Base-by-base conservation (phyloP, 1,284 basidiomycete genomes). In the Schizophyllum commune region DNA sequence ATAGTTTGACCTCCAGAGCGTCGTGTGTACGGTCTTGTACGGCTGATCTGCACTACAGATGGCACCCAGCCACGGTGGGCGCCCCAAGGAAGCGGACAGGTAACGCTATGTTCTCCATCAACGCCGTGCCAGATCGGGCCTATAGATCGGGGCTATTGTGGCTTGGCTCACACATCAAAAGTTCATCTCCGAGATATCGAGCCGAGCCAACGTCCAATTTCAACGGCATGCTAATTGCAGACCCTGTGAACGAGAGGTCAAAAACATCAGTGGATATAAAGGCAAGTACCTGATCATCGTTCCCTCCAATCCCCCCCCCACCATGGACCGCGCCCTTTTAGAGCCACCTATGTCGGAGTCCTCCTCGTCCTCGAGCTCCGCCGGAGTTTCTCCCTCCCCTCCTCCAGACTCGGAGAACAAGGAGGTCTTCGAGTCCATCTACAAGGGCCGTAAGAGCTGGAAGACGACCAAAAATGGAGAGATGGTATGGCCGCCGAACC, bases 401-500 rank as follows among this genome's bases (percentile, higher is more conserved):
- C 39, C 39, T 3, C 39, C 39, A 47, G 39, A 47, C 39, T 13
- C 17, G 9, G 53, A 55, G 32, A 54, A 60, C 21, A 58, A 64
- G 56, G 65, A 65, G 15, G 65, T 66, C 39, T 57, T 66, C 6
- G 59, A 64, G 32, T 63, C 63, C 27, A 62, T 66, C 33, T 60
- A 64, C 20, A 57, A 60, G 20, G 65, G 62, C 11, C 65, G 65
- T 56, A 66, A 66, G 34, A 64, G 63, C 52, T 66, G 65, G 65
- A 66, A 66, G 63, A 66, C 65, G 0, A 60, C 61, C 4, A 63
- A 63, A 53, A 62, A 63, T 11, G 65, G 65, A n/a, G 65, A 66
- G 60, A 63, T 61, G 11, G 65, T 65, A 15, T 65, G 65, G 65
- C 65, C 65, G 32, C 61, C 62, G 3, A 61, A 86, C 66, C 83